phyloP scores from a whole-genome alignment of 148 eudicot genomes.

The Spergularia marina region DNA sequence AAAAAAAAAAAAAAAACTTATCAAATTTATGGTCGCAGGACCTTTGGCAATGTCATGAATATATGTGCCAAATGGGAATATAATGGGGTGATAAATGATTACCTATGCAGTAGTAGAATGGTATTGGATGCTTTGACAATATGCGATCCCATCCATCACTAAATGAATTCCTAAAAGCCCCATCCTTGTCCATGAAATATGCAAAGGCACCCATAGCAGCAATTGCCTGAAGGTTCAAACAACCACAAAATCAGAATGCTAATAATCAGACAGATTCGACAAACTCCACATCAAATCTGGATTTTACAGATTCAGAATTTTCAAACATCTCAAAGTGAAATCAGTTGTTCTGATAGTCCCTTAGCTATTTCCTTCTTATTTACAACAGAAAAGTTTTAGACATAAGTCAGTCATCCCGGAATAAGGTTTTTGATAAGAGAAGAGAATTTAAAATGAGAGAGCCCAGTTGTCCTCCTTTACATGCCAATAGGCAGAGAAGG shows the following conservation, averaged over 20 bases:
- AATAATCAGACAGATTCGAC: not conserved
- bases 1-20: too few relatives aligned
- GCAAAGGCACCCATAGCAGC: constrained; percentile 68
- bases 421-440: too few relatives aligned
- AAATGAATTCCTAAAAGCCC: constrained; percentile 75
- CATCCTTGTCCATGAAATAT: constrained; percentile 80
- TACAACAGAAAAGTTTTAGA: too few relatives aligned
- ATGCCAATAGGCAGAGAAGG: too few relatives aligned
- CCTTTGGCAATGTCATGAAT: not conserved
- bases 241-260: not conserved
- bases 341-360: too few relatives aligned
- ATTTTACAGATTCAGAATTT: not conserved
- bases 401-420: too few relatives aligned
- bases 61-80: not conserved
- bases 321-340: not conserved
- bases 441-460: not conserved
- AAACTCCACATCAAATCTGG: not conserved
- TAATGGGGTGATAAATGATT: constrained; percentile 11
- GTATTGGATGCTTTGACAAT: constrained; percentile 86
- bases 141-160: constrained; percentile 89
- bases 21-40: not conserved
- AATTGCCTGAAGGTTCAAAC: constrained; percentile 43
- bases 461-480: too few relatives aligned
- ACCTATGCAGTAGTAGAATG: constrained; percentile 88
- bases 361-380: too few relatives aligned